These are phyloP conservation scores for Sporodiniella umbellata DNA, from an alignment of 371 early-diverging fungal species.

Conservation along the genomic window DNA sequence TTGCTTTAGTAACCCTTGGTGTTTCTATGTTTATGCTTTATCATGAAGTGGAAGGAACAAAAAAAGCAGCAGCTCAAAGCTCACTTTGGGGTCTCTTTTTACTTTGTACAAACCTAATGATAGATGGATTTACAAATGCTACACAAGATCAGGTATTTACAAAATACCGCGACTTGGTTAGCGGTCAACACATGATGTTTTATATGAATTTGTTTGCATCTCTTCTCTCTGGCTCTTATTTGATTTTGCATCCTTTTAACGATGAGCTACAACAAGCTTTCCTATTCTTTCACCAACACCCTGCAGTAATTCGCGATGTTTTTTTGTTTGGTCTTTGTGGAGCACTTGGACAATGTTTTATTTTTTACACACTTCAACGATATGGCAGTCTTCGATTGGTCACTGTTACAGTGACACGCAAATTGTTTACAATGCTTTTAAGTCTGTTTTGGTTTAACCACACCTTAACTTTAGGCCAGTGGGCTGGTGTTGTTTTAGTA, in stretches of 20 bases:
- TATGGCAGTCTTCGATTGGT: slow-evolving; percentile 92
- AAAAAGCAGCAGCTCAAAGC: slow-evolving; percentile 40
- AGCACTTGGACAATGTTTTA: slow-evolving; percentile 96
- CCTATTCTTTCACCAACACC: slow-evolving; percentile 72
- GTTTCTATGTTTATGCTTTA: slow-evolving; percentile 93
- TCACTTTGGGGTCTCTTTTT: slow-evolving; percentile 81
- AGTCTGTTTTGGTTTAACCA: slow-evolving; percentile 90
- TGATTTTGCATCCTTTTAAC: slow-evolving; percentile 66
- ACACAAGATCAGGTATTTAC: slow-evolving; percentile 94
- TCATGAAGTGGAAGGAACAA: slow-evolving; percentile 53
- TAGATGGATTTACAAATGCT: slow-evolving; percentile 97
- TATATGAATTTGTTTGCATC: slow-evolving; percentile 90
- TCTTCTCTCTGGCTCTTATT: slow-evolving; percentile 64
- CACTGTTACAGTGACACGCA: slow-evolving; percentile 95
- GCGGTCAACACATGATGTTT: slow-evolving; percentile 97
- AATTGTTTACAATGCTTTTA: slow-evolving; percentile 93
- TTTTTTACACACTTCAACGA: slow-evolving; percentile 91
- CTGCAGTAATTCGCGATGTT: slow-evolving; percentile 80
- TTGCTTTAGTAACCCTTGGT: slow-evolving; percentile 82
- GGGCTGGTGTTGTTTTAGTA: slow-evolving; percentile 83
- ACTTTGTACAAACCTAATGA: slow-evolving; percentile 77
- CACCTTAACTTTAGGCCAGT: slow-evolving; percentile 74
- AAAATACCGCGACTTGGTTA: slow-evolving; percentile 57
- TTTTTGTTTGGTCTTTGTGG: slow-evolving; percentile 88
- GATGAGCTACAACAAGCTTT: slow-evolving; percentile 79